These are phyloP conservation scores for Delonix regia DNA, from an alignment of 306 rosid genomes.

Conservation along the genomic window DNA sequence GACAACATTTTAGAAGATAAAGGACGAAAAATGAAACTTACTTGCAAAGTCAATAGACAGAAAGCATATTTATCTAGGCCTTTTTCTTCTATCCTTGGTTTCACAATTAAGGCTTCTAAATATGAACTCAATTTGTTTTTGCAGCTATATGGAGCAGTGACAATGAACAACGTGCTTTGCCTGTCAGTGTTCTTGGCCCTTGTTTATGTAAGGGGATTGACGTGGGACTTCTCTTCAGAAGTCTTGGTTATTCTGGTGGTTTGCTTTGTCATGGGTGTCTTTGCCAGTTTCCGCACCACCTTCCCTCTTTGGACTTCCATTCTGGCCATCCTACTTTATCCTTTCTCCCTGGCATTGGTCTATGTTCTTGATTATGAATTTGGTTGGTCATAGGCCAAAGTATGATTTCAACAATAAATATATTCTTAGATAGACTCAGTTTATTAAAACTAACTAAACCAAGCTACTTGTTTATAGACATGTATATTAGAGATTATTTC, in stretches of 20 bases:
- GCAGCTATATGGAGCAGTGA: constrained; percentile 92
- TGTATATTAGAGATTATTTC: neutral
- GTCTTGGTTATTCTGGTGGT: constrained; percentile 82
- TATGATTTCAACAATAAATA: neutral
- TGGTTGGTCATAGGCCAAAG: constrained; percentile 73
- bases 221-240: constrained; percentile 94
- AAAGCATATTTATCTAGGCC: too few relatives aligned
- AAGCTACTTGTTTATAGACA: neutral
- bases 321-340: constrained; percentile 83
- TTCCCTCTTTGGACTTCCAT: constrained; percentile 91
- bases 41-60: too few relatives aligned
- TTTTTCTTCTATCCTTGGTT: neutral
- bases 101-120: constrained; percentile 1
- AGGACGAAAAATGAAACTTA: too few relatives aligned
- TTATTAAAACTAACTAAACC: too few relatives aligned
- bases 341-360: constrained; percentile 77
- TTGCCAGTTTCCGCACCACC: constrained; percentile 77
- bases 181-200: constrained; percentile 89
- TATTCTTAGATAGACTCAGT: neutral
- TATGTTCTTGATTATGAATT: constrained; percentile 84
- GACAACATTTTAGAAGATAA: neutral
- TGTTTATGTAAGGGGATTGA: constrained; percentile 71
- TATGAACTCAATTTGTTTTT: constrained; percentile 15
- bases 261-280: constrained; percentile 68
- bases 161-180: constrained; percentile 93